Evolutionary conservation across 768 basidiomycete genomes (phyloP), one percentile per base, ranked within the genome.

Genomic region (Xanthoconium stramineum): DNA sequence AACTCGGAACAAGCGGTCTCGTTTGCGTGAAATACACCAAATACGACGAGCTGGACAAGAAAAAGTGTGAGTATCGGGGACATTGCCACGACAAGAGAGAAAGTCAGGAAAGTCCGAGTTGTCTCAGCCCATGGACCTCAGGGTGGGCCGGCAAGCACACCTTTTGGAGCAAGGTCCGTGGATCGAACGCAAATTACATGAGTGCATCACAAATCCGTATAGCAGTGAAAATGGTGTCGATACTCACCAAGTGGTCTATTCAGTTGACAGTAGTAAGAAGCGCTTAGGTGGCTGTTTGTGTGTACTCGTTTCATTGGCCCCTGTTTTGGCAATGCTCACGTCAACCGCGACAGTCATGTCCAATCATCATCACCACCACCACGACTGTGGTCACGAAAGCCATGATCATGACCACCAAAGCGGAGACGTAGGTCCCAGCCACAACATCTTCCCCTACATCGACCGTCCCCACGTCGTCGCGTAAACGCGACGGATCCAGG

Each of bases 161-260:
- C 87, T 81, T 89, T 88, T 86, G 82, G 79, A 75, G 63, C 79
- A 77, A 75, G 77, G 76, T 69, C 68, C 70, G 72, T 69, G 76
- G 69, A 74, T 91, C 89, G 87, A 90, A 90, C 89, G 89, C 89
- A 91, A 91, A 91, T 91, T 91, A 91, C 89, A 75, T 78, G 62
- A 75, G 71, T 73, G 62, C 86, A 89, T 89, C 78, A 75, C 24
- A 4, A 24, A 24, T 81, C 5, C 59, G 24, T 9, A 30, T 14
- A 1, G 29, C 28, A 61, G 38, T 20, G 28, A 20, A 14, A 37
- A 48, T 19, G 6, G 39, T 6, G 15, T 35, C 29, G 9, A 45
- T 29, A 66, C 68, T 62, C 61, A 68, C 61, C 10, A 47, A 33
- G 39, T 30, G 47, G 15, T 33, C 17, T 32, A 47, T 35, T 6